Conservation (phyloP, 2,329 filamentous ascomycete species). For the Aspergillus brasiliensis region DNA sequence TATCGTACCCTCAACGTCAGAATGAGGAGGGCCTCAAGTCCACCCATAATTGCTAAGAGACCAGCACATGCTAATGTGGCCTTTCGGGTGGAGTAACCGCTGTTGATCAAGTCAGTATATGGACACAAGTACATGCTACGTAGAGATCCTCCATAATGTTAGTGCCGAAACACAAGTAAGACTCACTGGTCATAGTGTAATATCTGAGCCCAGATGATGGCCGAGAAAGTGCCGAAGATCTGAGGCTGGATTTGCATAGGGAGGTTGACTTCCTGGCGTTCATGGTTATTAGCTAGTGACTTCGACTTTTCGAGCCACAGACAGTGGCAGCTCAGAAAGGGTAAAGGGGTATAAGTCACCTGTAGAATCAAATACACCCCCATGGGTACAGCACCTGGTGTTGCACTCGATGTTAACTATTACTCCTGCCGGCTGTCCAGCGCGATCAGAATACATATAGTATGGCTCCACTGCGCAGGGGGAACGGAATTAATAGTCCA, state of each 20-base stretch:
- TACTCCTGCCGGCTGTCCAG: too few species aligned
- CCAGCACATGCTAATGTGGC: not conserved
- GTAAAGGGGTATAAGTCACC: not conserved
- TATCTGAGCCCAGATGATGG: not conserved
- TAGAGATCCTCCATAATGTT: fast-evolving
- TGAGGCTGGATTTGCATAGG: not conserved
- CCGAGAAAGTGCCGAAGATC: not conserved
- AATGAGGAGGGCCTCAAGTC: not conserved
- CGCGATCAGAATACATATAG: too few species aligned
- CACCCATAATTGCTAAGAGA: not conserved
- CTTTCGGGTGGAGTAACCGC: not conserved
- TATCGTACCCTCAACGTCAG: not conserved
- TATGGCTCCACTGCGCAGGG: not conserved
- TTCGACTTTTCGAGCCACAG: too few species aligned
- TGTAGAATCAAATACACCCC: not conserved
- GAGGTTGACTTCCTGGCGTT: not conserved
- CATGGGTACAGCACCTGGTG: not conserved
- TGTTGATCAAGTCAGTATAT: not conserved
- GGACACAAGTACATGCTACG: fast-evolving
- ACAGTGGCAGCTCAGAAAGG: too few species aligned
- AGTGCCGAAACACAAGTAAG: too few species aligned
- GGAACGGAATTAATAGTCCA: not conserved
- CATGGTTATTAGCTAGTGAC: too few species aligned
- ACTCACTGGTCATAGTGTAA: not conserved
- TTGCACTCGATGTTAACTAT: too few species aligned